Base-by-base conservation (phyloP, 345 rosid genomes). In the Jatropha curcas region DNA sequence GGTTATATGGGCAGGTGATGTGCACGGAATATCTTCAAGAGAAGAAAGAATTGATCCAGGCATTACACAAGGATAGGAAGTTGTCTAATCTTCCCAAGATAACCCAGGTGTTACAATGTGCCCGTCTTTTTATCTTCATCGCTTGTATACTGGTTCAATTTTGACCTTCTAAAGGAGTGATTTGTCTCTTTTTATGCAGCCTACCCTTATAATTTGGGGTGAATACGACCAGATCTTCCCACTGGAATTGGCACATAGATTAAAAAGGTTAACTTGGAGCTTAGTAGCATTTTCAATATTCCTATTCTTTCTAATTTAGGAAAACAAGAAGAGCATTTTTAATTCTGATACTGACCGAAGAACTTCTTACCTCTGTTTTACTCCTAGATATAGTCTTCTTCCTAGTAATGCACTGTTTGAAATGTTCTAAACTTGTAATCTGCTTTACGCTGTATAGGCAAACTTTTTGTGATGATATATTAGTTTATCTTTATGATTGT, bases 171-270 rank as follows among this genome's bases (percentile, higher is more conserved):
- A 24, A 77, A 9, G 4, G 12, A 22, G 20, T 43, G 33, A 45
- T 12, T 74, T 50, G n/a, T 68, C 56, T 48, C 67, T 50, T 30
- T n/a, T 55, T 63, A 39, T 82, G 85, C 85, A 92, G 96, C 87
- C 92, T 3, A 85, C 90, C 30, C 82, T 87, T 53, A 69, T 92
- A 56, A 82, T 94, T 33, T 92, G 98, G 98, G 94, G 97, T 76
- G 94, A 90, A 74, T 80, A 87, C 43, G 98, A 94, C 79, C 85
- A 79, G 72, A 82, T 94, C 12, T 94, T 92, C 74, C 98, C 97
- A 1, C 64, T 85, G 72, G 98, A 89, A 79, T 73, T 94, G 79
- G 98, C 86, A 34, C 79, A 86, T 82, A 81, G 97, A 86, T 78
- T 94, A 73, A 80, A 79, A 76, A 88, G 90, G 97, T 87, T 39